Evolutionary conservation across 1,139 yeast species (phyloP).

Genomic region (Citeromyces hawaiiensis): DNA sequence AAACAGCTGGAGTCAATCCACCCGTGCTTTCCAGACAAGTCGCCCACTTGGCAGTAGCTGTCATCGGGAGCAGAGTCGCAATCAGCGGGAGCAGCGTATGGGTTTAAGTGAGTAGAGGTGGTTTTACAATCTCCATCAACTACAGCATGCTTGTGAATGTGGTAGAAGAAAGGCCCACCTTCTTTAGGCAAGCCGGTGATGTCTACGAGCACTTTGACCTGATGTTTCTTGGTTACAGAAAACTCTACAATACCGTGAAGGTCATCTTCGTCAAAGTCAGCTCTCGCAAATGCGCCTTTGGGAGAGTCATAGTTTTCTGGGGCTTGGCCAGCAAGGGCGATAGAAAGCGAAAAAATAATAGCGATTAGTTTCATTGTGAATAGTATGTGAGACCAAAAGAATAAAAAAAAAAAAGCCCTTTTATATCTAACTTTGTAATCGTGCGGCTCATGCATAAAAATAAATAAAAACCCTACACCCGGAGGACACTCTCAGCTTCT

Average conservation of each 20-base stretch:
- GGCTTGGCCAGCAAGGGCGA: conserved; percentile 10
- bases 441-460: conserved; percentile 1
- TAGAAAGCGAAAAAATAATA: not conserved
- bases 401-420: not conserved
- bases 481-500: conserved; percentile 13
- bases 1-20: conserved; percentile 44
- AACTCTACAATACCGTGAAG: conserved; percentile 19
- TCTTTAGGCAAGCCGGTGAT: conserved; percentile 39
- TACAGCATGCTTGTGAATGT: conserved; percentile 35
- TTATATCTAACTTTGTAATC: not conserved
- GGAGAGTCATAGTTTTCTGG: conserved; percentile 16
- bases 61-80: conserved; percentile 26
- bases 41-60: conserved; percentile 44
- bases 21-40: conserved; percentile 51
- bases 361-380: conserved; percentile 2
- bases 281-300: conserved; percentile 15
- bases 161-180: conserved; percentile 47
- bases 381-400: not conserved
- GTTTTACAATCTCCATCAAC: conserved; percentile 29
- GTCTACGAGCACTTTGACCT: conserved; percentile 41
- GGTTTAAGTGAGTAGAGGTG: conserved; percentile 39
- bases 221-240: conserved; percentile 17
- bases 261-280: conserved; percentile 17
- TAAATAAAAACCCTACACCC: not conserved
- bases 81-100: conserved; percentile 24